These are phyloP conservation scores for Malus asiatica DNA, from an alignment of 306 rosid genomes.

Conservation along the genomic window DNA sequence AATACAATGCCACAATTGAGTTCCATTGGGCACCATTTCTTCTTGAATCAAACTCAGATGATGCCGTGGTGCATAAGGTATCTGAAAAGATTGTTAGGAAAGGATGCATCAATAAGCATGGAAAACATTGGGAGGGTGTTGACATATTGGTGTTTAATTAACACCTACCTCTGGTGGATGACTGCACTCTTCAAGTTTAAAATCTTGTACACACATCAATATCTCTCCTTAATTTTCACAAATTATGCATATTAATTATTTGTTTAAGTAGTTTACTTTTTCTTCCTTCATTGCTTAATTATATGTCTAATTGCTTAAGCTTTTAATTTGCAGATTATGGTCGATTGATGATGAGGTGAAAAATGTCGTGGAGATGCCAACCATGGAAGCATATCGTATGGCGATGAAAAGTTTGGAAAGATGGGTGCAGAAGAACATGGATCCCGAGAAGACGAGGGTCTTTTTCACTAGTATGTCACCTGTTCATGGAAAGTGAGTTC, in stretches of 20 bases:
- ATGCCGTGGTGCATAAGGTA: constrained; percentile 67
- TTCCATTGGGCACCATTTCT: constrained; percentile 98
- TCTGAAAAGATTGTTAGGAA: constrained; percentile 74
- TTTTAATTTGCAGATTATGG: neutral
- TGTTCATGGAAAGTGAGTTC: constrained; percentile 56
- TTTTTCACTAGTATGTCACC: too few species aligned
- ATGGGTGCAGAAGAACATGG: constrained; percentile 66
- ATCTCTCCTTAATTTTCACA: neutral
- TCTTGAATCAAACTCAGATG: constrained; percentile 73
- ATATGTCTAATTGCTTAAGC: neutral
- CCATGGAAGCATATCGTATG: neutral
- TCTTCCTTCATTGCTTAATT: neutral
- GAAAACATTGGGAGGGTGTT: constrained; percentile 73
- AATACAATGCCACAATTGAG: constrained; percentile 84
- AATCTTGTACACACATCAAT: constrained; percentile 37
- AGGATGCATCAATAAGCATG: constrained; percentile 82
- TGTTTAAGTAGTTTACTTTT: neutral
- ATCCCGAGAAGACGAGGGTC: constrained; percentile 68
- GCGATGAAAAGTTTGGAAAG: constrained; percentile 66
- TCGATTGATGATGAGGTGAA: neutral
- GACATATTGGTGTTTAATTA: constrained; percentile 79
- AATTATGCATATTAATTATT: neutral
- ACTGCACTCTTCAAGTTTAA: constrained; percentile 68
- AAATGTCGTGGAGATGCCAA: neutral
- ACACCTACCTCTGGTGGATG: constrained; percentile 98